Conservation (phyloP, 768 basidiomycete genomes). For the Rhizopogon rudus region DNA sequence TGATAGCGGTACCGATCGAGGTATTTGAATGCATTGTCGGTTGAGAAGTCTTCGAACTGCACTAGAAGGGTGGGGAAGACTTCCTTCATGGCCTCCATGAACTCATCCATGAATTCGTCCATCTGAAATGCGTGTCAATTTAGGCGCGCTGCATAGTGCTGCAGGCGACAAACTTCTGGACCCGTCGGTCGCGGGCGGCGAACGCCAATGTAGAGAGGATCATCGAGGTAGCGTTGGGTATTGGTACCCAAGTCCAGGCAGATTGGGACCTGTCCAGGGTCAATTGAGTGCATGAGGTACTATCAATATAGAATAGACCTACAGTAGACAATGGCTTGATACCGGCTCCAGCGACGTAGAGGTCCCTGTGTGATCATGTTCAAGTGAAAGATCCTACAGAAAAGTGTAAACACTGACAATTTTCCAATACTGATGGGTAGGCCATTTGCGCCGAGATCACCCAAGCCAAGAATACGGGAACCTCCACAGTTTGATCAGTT, state of each 20-base stretch:
- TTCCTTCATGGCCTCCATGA: conserved; percentile 63
- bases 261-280: conserved; percentile 44
- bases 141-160: neutral
- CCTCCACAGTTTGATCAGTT: conserved; percentile 26
- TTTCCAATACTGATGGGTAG: conserved; percentile 66
- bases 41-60: conserved; percentile 78
- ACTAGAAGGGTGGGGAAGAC: conserved; percentile 64
- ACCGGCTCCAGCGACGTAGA: conserved; percentile 72
- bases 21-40: conserved; percentile 74
- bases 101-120: conserved; percentile 71
- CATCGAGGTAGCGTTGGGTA: conserved; percentile 57
- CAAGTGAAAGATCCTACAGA: neutral
- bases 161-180: conserved; percentile 32
- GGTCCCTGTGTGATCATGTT: conserved; percentile 32
- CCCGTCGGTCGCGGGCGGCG: conserved; percentile 46
- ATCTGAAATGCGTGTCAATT: conserved; percentile 35
- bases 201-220: conserved; percentile 74
- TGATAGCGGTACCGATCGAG: conserved; percentile 55
- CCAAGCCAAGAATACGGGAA: conserved; percentile 71
- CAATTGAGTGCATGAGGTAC: neutral
- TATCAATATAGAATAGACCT: conserved; percentile 3
- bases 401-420: conserved; percentile 38
- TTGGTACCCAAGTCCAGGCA: conserved; percentile 77
- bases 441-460: conserved; percentile 36
- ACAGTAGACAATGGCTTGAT: conserved; percentile 47